These are phyloP conservation scores for Camellia oleifera DNA, from an alignment of 179 eudicot genomes.

Conservation along the genomic window DNA sequence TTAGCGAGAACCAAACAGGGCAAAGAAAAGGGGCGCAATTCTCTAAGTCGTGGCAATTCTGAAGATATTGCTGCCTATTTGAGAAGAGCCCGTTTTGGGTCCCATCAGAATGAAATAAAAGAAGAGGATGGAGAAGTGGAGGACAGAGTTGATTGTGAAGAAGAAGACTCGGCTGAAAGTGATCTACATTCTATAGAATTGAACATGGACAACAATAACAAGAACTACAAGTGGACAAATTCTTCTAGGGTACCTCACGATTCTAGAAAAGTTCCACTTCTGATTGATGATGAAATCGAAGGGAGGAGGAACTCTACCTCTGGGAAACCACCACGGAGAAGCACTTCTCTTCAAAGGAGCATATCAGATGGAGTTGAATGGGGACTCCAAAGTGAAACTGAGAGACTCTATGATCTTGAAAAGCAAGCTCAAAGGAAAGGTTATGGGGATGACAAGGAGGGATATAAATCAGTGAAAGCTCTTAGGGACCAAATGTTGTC, in stretches of 20 bases:
- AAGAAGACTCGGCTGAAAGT: slow-evolving; percentile 51
- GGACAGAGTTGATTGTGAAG: slow-evolving; percentile 48
- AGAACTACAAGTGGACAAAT: slow-evolving; percentile 30
- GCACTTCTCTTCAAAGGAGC: slow-evolving; percentile 52
- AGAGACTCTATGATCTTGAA: slow-evolving; percentile 34
- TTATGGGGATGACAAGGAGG: slow-evolving; percentile 43
- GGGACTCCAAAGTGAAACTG: slow-evolving; percentile 32
- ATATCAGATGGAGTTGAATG: slow-evolving; percentile 65
- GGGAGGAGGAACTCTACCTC: slow-evolving; percentile 48
- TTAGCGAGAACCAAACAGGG: slow-evolving; percentile 36
- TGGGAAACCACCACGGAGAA: slow-evolving; percentile 50
- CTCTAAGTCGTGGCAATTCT: slow-evolving; percentile 28
- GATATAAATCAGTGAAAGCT: slow-evolving; percentile 40
- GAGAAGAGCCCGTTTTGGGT: slow-evolving; percentile 21
- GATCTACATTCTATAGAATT: slow-evolving; percentile 77
- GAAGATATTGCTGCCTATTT: slow-evolving; percentile 25
- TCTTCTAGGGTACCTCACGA: slow-evolving; percentile 22
- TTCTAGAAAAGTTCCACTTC: slow-evolving; percentile 23
- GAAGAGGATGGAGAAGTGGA: slow-evolving; percentile 50
- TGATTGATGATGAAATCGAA: slow-evolving; percentile 35
- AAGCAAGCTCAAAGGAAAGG: slow-evolving; percentile 52
- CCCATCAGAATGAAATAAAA: slow-evolving; percentile 33
- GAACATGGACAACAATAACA: slow-evolving; percentile 36
- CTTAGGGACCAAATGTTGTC: slow-evolving; percentile 51
- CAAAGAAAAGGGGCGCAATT: slow-evolving; percentile 35